Evolutionary conservation across 768 basidiomycete genomes (phyloP), one percentile per base, ranked within the genome.

Genomic region (Paxillus rubicundulus): DNA sequence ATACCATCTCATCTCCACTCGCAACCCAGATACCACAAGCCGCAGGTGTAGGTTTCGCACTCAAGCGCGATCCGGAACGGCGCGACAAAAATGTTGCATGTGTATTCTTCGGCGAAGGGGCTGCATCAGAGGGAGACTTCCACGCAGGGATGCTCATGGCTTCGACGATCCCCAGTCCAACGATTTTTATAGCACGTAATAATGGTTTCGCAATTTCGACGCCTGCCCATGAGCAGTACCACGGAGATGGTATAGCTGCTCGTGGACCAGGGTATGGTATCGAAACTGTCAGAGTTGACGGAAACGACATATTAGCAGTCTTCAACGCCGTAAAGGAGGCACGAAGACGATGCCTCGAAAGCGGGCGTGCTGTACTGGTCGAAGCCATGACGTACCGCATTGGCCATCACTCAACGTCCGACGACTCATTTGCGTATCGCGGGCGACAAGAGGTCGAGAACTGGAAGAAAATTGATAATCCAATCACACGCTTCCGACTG

Each of bases 151-250:
- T 94, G 63, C 79, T 89, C 49, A 77, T 91, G 43, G 86, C 86
- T 21, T 90, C 87, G 3, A 88, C 86, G 0, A 75, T 92, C 24
- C 82, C 87, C 0, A 81, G 84, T 2, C 89, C 89, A 2, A 83
- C 84, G 4, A 67, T 91, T 16, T 92, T 81, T 69, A 79, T 91
- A 52, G 86, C 81, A 12, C 81, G 87, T 32, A 88, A 89, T 60
- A 96, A 96, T 61, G 92, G 93, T 4, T 97, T 97, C 61, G 94
- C 94, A 28, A 98, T 98, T 66, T 94, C 91, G 44, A 97, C 94
- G 4, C 94, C 94, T 0, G 82, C 87, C 13, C 77, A 82, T 1
- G 92, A 97, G 69, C 94, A 97, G 62, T 98, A 82, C 66, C 80
- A 87, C 54, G 95, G 94, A 1, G 95, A 97, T 67, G 94, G 95